Percentiles rank a stretch among this genome's conserved stretches.
Evolutionary conservation across 2,329 filamentous ascomycete species (phyloP).

Genomic region (Coniochaeta sp.): DNA sequence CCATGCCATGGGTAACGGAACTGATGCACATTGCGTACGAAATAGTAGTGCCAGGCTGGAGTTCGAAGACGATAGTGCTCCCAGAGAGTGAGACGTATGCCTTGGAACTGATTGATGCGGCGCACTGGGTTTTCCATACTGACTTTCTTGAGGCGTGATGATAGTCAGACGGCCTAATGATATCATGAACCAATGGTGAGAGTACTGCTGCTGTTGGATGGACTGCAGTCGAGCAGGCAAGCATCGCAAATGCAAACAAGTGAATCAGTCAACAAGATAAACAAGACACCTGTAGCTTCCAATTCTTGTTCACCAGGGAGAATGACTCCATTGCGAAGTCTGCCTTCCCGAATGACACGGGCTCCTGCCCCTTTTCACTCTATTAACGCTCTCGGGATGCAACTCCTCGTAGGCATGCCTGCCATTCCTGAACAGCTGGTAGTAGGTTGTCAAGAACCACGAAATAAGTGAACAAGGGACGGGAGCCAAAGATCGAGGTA

Average conservation of each 20-base stretch:
- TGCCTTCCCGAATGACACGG: neutral
- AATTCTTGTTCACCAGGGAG: neutral
- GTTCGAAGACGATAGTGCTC: neutral
- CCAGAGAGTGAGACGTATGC: neutral
- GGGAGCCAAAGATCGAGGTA: neutral
- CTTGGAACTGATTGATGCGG: neutral
- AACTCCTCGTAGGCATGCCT: neutral
- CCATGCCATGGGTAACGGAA: neutral
- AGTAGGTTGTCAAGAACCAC: neutral
- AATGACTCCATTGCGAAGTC: neutral
- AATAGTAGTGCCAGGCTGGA: neutral
- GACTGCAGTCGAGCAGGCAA: neutral
- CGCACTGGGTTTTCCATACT: neutral
- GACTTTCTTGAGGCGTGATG: neutral
- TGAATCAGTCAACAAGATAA: neutral
- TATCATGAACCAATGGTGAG: neutral
- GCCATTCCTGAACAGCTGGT: neutral
- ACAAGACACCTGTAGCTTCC: neutral
- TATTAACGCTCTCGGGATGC: neutral
- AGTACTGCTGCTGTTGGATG: neutral
- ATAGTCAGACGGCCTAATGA: neutral
- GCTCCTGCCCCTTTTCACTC: neutral
- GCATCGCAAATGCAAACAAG: neutral
- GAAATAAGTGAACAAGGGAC: neutral
- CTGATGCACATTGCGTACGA: no score